Conservation (phyloP, 306 rosid genomes). For the Cucurbita argyrosperma region DNA sequence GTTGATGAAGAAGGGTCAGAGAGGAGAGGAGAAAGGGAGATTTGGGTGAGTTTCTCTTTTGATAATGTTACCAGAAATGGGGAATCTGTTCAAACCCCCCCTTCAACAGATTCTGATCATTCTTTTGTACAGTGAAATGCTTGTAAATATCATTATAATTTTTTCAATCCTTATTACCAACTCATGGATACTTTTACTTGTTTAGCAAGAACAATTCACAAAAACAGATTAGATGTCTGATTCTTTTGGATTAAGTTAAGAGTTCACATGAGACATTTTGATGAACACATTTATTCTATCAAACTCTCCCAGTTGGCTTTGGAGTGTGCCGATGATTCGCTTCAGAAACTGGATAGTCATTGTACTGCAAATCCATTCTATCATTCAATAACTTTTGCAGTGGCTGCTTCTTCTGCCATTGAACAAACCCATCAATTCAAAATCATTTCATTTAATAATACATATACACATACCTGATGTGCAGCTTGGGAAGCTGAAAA, state of each 20-base stretch:
- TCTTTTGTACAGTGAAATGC: background rate
- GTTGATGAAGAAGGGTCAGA: slow-evolving; percentile 14
- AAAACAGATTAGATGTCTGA: background rate
- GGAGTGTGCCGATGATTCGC: slow-evolving; percentile 12
- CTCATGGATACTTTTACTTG: background rate
- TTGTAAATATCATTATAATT: no score
- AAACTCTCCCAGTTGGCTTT: background rate
- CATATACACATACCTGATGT: background rate
- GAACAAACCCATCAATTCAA: background rate
- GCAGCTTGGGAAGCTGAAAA: background rate
- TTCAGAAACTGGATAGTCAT: background rate
- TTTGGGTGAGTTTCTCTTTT: slow-evolving; percentile 52
- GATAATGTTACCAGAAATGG: slow-evolving; percentile 18
- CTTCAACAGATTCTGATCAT: slow-evolving; percentile 14
- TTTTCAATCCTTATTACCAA: background rate
- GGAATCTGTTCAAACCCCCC: slow-evolving; percentile 10
- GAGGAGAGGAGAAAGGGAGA: slow-evolving; percentile 25
- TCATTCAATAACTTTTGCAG: background rate
- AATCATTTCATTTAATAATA: background rate
- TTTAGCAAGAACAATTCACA: background rate
- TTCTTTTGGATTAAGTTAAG: background rate
- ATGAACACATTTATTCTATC: background rate
- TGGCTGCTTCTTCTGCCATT: background rate
- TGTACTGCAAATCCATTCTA: background rate
- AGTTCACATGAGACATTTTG: background rate